A percentile compares a stretch with the other conserved stretches of the same genome.
phyloP scores from a whole-genome alignment of 2,329 filamentous ascomycete genomes.

The Atkinsonella texensis region DNA sequence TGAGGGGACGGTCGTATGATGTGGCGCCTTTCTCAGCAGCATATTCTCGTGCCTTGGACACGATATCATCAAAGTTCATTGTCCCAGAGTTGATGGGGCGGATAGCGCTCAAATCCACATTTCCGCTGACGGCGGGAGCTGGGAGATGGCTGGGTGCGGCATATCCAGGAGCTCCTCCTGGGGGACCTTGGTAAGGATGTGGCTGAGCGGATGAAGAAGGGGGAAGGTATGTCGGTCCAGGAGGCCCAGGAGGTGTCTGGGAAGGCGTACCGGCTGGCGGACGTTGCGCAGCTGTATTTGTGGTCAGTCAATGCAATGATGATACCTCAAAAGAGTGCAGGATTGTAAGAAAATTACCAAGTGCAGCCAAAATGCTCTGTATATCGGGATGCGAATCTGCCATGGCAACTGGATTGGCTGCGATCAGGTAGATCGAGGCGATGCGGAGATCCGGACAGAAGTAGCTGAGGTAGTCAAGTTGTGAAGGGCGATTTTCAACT shows the following conservation, averaged over 20 bases:
- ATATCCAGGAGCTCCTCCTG: slow-evolving; percentile 21
- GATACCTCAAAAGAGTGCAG: too few species aligned
- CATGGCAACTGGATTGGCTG: slow-evolving; percentile 15
- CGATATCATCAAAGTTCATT: slow-evolving; percentile 71
- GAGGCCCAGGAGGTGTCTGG: slow-evolving; percentile 28
- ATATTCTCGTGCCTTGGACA: slow-evolving; percentile 73
- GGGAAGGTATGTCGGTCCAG: slow-evolving; percentile 26
- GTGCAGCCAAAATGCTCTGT: slow-evolving; percentile 35
- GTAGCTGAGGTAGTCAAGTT: background rate
- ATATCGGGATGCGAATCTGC: slow-evolving; percentile 28
- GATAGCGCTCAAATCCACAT: slow-evolving; percentile 67
- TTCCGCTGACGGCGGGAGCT: slow-evolving; percentile 61
- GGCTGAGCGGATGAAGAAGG: slow-evolving; percentile 24
- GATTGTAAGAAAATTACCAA: slow-evolving; percentile 25
- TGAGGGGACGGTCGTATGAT: slow-evolving; percentile 45
- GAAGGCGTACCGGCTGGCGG: slow-evolving; percentile 28
- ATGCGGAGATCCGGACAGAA: background rate
- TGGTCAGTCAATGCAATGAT: background rate
- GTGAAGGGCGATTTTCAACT: background rate
- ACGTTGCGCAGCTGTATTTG: slow-evolving; percentile 30
- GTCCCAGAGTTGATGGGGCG: slow-evolving; percentile 70
- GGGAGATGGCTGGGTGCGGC: slow-evolving; percentile 40
- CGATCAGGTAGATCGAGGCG: background rate
- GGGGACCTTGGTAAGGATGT: slow-evolving; percentile 25
- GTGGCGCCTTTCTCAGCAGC: slow-evolving; percentile 66